Conservation (phyloP, 495 filamentous ascomycete species). For the Neurospora sp. region DNA sequence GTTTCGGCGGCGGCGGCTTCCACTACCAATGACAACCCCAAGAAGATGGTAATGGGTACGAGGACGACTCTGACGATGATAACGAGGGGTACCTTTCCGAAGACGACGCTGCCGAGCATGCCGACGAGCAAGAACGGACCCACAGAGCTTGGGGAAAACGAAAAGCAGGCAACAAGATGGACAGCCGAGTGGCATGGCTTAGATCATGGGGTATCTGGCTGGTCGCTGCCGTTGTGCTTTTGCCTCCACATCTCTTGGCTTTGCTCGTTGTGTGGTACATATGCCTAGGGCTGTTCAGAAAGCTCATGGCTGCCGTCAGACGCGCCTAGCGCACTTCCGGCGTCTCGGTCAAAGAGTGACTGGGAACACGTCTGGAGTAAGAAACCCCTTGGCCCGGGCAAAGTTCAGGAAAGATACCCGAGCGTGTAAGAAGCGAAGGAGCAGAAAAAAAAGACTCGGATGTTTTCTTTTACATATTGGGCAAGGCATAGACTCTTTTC, state of each 20-base stretch:
- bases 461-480: neutral
- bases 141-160: slow-evolving; percentile 15
- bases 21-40: slow-evolving; percentile 40
- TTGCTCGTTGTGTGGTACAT: slow-evolving; percentile 19
- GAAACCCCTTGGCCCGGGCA: neutral
- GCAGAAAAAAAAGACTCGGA: neutral
- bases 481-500: neutral
- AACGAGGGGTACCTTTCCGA: slow-evolving; percentile 3
- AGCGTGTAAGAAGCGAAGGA: neutral
- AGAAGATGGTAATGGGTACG: slow-evolving; percentile 2
- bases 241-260: slow-evolving; percentile 23
- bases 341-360: neutral
- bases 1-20: slow-evolving; percentile 32
- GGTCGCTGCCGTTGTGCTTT: slow-evolving; percentile 26
- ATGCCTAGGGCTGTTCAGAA: slow-evolving; percentile 12
- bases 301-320: slow-evolving; percentile 1
- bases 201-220: slow-evolving; percentile 8
- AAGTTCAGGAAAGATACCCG: neutral
- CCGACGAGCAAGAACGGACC: slow-evolving; percentile 7
- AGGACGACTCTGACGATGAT: slow-evolving; percentile 12
- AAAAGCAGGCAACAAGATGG: slow-evolving; percentile 23
- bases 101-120: slow-evolving; percentile 10
- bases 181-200: neutral
- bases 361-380: neutral
- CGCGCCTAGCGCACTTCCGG: neutral